phyloP scores from a whole-genome alignment of 2,329 filamentous ascomycete genomes.

The Neoarthrinium moseri region DNA sequence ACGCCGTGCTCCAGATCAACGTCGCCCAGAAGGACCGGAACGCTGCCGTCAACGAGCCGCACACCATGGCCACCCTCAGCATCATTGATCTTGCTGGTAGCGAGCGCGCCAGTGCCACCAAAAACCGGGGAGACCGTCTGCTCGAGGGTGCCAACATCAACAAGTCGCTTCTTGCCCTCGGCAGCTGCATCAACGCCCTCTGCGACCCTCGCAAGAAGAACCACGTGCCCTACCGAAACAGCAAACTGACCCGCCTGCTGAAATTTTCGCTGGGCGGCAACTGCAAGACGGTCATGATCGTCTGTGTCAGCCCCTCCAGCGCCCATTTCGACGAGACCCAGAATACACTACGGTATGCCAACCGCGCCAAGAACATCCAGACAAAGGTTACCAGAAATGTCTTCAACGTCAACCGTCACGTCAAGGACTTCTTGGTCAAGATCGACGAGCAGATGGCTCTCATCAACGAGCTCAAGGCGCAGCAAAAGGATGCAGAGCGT shows the following conservation, averaged over 20 bases:
- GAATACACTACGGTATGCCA: conserved; percentile 95
- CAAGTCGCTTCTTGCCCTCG: conserved; percentile 91
- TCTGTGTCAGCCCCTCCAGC: conserved; percentile 95
- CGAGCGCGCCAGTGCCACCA: conserved; percentile 92
- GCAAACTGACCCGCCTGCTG: conserved; percentile 89
- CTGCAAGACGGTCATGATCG: conserved; percentile 99
- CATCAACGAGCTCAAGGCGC: conserved; percentile 91
- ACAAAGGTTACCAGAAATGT: conserved; percentile 99
- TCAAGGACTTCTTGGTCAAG: conserved; percentile 98
- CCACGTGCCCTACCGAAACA: conserved; percentile 96
- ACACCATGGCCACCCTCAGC: conserved; percentile 96
- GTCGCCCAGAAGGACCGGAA: conserved; percentile 92
- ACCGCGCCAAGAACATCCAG: conserved; percentile 98
- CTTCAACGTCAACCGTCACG: conserved; percentile 97
- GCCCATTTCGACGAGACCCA: conserved; percentile 98
- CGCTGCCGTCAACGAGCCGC: conserved; percentile 86
- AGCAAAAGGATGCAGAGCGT: conserved; percentile 85
- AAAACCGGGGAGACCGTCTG: conserved; percentile 89
- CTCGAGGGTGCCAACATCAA: conserved; percentile 98
- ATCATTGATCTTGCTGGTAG: conserved; percentile 98
- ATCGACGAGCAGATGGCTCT: conserved; percentile 98
- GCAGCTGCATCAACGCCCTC: conserved; percentile 96
- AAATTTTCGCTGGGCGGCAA: conserved; percentile 98
- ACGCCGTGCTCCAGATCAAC: conserved; percentile 97
- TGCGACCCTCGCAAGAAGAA: conserved; percentile 90